Base-by-base conservation (phyloP, 106 monocot species). In the Posidonia australis region DNA sequence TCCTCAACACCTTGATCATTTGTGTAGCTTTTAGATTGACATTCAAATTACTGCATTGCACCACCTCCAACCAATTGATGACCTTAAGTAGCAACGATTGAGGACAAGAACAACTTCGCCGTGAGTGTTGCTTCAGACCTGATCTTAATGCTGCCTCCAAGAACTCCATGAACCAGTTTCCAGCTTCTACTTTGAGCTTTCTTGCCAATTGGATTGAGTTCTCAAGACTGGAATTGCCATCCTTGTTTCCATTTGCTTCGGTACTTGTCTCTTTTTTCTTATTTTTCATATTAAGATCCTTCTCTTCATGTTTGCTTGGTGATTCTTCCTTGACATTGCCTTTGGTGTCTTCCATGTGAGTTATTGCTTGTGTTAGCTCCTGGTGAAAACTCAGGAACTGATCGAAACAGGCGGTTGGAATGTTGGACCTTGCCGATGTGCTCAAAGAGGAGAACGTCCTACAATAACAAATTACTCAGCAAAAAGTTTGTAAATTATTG, bases 1-100 rank as follows among this genome's bases (percentile, higher is more conserved):
- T 25, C 27, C 27, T 58, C 26, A 58, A 28, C 10, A 58, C 58
- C 58, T 26, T 29, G 5, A 28, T 16, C 25, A 58, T 58, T 16
- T 58, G 26, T 26, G 58, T 16, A 29, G 58, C 58, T 58, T 30
- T 58, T 10, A 14, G 26, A 14, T 58, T 29, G 26, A 14, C 58
- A 17, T 17, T 28, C 28, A 30, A 13, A 28, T 58, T 29, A 27
- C 3, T 30, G 9, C 67, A 72, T 63, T 87, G 89, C 72, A 90
- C 96, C 71, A 87, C 67, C 71, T 90, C 87, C 25, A 96, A 55
- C 96, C 96, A 96, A 70, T 96, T 96, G 25, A 96, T 77, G 32
- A 96, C 84, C 49, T 87, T 83, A 5, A 96, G 62, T 54, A 90
- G 73, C 66, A 87, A 31, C 0, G 80, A 81, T 47, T 96, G 86